Percentiles rank a stretch among this genome's conserved stretches.
phyloP scores from a whole-genome alignment of 164 flowering plant genomes.

The Liquidambar formosana region DNA sequence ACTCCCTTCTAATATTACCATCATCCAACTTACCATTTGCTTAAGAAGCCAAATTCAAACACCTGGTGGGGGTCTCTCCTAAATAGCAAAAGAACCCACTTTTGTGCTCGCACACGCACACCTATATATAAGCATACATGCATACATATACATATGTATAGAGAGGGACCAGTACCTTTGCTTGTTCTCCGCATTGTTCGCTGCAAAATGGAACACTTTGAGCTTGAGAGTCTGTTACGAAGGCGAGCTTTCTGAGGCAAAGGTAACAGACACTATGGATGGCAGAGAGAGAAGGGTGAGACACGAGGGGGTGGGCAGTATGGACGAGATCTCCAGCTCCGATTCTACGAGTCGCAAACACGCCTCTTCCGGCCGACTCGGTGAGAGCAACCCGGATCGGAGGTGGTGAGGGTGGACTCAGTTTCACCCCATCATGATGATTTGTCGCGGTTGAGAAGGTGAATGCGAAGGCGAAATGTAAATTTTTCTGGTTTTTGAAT shows the following conservation, averaged over 20 bases:
- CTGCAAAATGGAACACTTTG: constrained; percentile 52
- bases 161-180: constrained; percentile 37
- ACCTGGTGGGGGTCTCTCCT: constrained; percentile 11
- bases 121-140: too few species aligned
- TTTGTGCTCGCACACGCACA: too few species aligned
- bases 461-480: background rate
- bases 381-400: constrained; percentile 76
- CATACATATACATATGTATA: too few species aligned
- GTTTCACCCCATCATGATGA: background rate
- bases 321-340: constrained; percentile 78
- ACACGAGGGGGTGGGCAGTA: constrained; percentile 67
- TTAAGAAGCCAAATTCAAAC: constrained; percentile 31
- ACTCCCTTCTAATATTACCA: background rate
- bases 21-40: background rate
- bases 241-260: constrained; percentile 41
- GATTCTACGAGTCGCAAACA: constrained; percentile 78
- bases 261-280: constrained; percentile 49
- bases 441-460: constrained; percentile 6
- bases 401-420: constrained; percentile 52
- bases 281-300: constrained; percentile 66
- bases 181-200: constrained; percentile 43
- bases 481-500: constrained; percentile 5
- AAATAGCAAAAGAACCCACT: background rate
- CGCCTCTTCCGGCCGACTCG: constrained; percentile 84
- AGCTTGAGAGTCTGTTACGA: background rate